Evolutionary conservation across 768 basidiomycete species (phyloP).

Genomic region (Mycena floridula): DNA sequence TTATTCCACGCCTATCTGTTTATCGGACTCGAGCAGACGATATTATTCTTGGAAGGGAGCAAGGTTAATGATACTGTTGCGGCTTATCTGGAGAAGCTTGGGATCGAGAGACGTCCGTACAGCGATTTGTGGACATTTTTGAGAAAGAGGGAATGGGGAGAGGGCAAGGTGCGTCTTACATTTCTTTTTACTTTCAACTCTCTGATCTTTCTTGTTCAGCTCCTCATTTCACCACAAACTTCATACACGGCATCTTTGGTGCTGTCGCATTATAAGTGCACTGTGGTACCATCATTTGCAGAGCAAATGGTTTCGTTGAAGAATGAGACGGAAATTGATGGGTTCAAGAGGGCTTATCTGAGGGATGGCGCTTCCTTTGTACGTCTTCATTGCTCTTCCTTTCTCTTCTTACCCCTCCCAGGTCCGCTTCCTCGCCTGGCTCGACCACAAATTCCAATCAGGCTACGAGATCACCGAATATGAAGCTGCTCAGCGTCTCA

Average conservation of each 20-base stretch:
- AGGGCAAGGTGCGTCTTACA: constrained; percentile 52
- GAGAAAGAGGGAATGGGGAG: constrained; percentile 68
- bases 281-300: constrained; percentile 61
- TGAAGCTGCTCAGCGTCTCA: constrained; percentile 82
- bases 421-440: constrained; percentile 85
- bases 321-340: constrained; percentile 81
- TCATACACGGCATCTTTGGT: constrained; percentile 82
- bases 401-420: constrained; percentile 18
- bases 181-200: neutral
- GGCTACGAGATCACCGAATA: constrained; percentile 88
- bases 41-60: constrained; percentile 70
- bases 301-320: constrained; percentile 83
- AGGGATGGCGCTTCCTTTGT: constrained; percentile 86
- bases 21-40: constrained; percentile 51
- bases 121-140: constrained; percentile 78
- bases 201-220: constrained; percentile 22
- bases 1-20: constrained; percentile 87
- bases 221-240: constrained; percentile 67
- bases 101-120: constrained; percentile 60
- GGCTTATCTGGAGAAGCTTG: constrained; percentile 50
- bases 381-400: constrained; percentile 25
- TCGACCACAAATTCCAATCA: constrained; percentile 71
- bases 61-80: constrained; percentile 58
- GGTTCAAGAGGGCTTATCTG: constrained; percentile 77
- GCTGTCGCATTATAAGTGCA: constrained; percentile 78